Conservation (phyloP, 2,329 filamentous ascomycete species). For the Nannizzia gypsea region DNA sequence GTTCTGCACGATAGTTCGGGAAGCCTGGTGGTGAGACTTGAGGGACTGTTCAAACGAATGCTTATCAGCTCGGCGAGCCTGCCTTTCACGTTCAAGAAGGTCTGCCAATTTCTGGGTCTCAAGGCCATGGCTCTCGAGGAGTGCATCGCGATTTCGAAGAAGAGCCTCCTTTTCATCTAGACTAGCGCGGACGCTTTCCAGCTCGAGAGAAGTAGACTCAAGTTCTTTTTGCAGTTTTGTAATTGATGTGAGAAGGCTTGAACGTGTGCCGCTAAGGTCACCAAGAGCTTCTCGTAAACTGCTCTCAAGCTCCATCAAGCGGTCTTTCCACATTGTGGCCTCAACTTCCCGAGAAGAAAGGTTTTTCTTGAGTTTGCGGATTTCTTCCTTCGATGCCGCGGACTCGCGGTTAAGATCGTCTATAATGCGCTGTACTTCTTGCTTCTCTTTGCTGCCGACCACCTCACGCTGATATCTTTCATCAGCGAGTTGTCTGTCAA, state of each 20-base stretch:
- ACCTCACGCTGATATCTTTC: slow-evolving; percentile 81
- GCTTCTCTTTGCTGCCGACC: slow-evolving; percentile 77
- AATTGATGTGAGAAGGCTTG: slow-evolving; percentile 75
- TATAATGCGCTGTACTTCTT: slow-evolving; percentile 85
- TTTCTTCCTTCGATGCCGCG: slow-evolving; percentile 72
- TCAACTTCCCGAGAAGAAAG: slow-evolving; percentile 77
- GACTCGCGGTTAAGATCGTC: slow-evolving; percentile 84
- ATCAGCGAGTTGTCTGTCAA: slow-evolving; percentile 62
- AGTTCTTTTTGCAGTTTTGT: slow-evolving; percentile 79
- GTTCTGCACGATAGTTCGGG: slow-evolving; percentile 72
- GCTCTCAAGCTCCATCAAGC: slow-evolving; percentile 77
- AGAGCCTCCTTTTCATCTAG: slow-evolving; percentile 83
- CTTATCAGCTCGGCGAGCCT: slow-evolving; percentile 73
- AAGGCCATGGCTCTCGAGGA: slow-evolving; percentile 78
- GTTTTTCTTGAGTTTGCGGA: slow-evolving; percentile 67
- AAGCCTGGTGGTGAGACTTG: slow-evolving; percentile 74
- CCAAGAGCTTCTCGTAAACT: slow-evolving; percentile 78
- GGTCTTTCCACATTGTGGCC: slow-evolving; percentile 80
- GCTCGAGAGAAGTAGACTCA: slow-evolving; percentile 68
- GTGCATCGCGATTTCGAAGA: slow-evolving; percentile 74
- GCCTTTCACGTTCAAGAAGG: slow-evolving; percentile 80
- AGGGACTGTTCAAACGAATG: slow-evolving; percentile 79
- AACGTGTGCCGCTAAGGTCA: slow-evolving; percentile 74
- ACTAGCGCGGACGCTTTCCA: slow-evolving; percentile 64
- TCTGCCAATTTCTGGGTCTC: slow-evolving; percentile 77